Evolutionary conservation across 805 yeast species (phyloP).

Genomic region (Barnettozyma vustinii): DNA sequence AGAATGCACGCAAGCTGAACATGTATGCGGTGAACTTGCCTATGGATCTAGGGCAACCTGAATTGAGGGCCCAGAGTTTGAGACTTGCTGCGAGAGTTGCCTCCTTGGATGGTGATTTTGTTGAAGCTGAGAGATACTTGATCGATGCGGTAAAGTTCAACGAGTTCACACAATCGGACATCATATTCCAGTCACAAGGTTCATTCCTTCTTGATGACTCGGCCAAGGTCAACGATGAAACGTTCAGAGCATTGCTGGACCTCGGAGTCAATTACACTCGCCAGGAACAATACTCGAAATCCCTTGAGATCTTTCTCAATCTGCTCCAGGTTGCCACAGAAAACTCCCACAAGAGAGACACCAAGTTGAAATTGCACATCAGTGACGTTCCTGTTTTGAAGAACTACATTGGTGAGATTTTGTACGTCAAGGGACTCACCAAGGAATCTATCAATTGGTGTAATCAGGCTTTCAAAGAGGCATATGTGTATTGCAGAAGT

Average conservation of each 20-base stretch:
- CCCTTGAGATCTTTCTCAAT: slow-evolving; percentile 33
- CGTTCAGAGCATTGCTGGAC: slow-evolving; percentile 21
- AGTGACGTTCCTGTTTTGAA: slow-evolving; percentile 32
- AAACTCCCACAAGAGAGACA: background rate
- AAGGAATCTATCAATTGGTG: slow-evolving; percentile 36
- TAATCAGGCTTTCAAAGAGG: slow-evolving; percentile 31
- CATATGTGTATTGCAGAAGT: slow-evolving; percentile 27
- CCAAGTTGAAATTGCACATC: background rate
- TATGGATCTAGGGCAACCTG: slow-evolving; percentile 23
- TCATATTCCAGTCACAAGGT: slow-evolving; percentile 15
- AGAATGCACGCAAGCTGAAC: slow-evolving; percentile 24
- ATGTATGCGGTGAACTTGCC: slow-evolving; percentile 28
- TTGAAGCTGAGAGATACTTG: slow-evolving; percentile 26
- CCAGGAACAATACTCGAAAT: slow-evolving; percentile 11
- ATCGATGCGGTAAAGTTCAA: slow-evolving; percentile 26
- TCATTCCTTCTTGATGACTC: slow-evolving; percentile 12
- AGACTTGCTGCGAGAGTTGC: slow-evolving; percentile 33
- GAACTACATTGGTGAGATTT: slow-evolving; percentile 37
- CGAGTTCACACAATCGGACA: slow-evolving; percentile 18
- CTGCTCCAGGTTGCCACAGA: slow-evolving; percentile 17
- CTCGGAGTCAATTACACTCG: slow-evolving; percentile 22
- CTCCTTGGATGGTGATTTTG: slow-evolving; percentile 15
- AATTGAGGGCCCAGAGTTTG: slow-evolving; percentile 25
- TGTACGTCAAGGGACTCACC: slow-evolving; percentile 31
- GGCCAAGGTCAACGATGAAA: slow-evolving; percentile 19